Conservation (phyloP, 1,284 basidiomycete species). For the Mycosarcoma maydis region DNA sequence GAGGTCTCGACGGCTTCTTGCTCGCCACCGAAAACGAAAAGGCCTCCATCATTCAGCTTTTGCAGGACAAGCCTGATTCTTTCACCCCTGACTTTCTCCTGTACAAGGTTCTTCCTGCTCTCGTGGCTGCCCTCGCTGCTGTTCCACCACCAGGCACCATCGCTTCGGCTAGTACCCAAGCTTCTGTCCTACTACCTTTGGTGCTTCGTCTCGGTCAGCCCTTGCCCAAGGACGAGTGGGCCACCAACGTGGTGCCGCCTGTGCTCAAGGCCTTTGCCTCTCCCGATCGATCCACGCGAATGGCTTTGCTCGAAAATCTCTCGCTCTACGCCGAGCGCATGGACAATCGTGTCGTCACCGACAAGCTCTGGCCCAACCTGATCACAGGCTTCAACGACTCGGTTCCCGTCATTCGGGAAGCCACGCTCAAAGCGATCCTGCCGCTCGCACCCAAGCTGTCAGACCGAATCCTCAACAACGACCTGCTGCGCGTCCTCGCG, state of each 20-base stretch:
- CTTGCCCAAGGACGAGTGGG: constrained; percentile 55
- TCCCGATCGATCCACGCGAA: constrained; percentile 84
- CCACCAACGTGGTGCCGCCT: constrained; percentile 34
- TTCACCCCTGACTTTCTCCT: constrained; percentile 87
- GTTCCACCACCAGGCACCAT: constrained; percentile 43
- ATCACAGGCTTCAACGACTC: constrained; percentile 96
- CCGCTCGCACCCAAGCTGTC: constrained; percentile 81
- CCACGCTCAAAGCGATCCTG: constrained; percentile 87
- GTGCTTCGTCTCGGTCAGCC: constrained; percentile 55
- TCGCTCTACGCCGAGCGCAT: constrained; percentile 85
- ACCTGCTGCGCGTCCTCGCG: constrained; percentile 89
- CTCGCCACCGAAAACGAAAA: constrained; percentile 86
- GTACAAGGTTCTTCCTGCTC: constrained; percentile 84
- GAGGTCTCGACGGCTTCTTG: constrained; percentile 86
- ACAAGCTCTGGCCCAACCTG: constrained; percentile 92
- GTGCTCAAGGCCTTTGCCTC: constrained; percentile 58
- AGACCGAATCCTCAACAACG: constrained; percentile 94
- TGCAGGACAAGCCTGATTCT: constrained; percentile 50
- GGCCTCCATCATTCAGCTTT: constrained; percentile 68
- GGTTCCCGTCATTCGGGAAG: constrained; percentile 90
- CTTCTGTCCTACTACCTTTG: constrained; percentile 56
- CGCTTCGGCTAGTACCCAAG: constrained; percentile 41
- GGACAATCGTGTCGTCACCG: constrained; percentile 82
- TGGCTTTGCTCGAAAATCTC: constrained; percentile 89
- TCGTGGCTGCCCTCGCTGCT: constrained; percentile 76